Percentiles rank a stretch among this genome's conserved stretches.
Evolutionary conservation across 75 land plant genomes (phyloP).

Genomic region (Selaginella moellendorffii): DNA sequence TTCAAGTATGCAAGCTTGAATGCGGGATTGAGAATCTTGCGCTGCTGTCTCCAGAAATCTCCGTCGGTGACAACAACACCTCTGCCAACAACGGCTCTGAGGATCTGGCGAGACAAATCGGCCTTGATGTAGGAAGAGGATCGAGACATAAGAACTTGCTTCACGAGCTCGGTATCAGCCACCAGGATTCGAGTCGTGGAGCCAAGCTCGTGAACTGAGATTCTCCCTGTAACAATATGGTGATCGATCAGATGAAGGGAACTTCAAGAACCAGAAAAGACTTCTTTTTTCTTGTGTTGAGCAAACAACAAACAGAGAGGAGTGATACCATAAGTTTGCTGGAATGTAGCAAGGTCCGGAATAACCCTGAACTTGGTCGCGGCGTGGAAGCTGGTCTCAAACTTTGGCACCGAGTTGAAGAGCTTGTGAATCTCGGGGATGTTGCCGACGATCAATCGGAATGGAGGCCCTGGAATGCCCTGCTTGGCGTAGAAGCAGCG

Average conservation of each 20-base stretch:
- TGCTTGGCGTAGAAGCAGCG: background rate
- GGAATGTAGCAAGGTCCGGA: background rate
- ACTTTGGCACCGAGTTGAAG: background rate
- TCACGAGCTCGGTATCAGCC: background rate
- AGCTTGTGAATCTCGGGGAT: background rate
- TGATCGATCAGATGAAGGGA: background rate
- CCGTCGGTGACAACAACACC: background rate
- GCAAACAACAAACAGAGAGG: background rate
- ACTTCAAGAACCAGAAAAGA: background rate
- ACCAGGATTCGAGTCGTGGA: background rate
- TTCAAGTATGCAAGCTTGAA: background rate
- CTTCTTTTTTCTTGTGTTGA: background rate
- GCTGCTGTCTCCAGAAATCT: slow-evolving; percentile 4
- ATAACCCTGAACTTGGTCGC: background rate
- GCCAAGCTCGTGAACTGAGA: slow-evolving; percentile 7
- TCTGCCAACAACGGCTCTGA: background rate
- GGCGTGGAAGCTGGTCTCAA: background rate
- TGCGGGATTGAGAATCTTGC: slow-evolving; percentile 4
- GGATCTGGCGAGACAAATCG: background rate
- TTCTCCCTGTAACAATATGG: background rate
- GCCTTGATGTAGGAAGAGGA: background rate
- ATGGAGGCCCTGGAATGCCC: slow-evolving; percentile 3
- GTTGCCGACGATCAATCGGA: background rate
- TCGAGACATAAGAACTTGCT: background rate
- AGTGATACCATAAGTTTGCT: background rate